Percentiles rank a stretch among this genome's conserved stretches.
Evolutionary conservation across 2,329 filamentous ascomycete species (phyloP).

Genomic region (Neopestalotiopsis rosae): DNA sequence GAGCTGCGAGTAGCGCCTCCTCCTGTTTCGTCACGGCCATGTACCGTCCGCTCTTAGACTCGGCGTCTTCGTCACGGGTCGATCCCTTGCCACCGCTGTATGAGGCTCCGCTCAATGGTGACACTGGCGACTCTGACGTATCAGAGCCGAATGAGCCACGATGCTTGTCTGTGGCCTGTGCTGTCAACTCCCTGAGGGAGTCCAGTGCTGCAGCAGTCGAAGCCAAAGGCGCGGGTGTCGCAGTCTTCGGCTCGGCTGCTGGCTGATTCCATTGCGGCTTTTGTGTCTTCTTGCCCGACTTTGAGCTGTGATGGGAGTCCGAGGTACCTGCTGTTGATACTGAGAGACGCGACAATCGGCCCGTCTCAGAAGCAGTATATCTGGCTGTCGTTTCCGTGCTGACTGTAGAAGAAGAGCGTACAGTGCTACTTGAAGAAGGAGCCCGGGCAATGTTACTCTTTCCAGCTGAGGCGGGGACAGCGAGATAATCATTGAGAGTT

Average conservation of each 20-base stretch:
- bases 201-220: slow-evolving; percentile 31
- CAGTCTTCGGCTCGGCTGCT: slow-evolving; percentile 45
- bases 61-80: slow-evolving; percentile 16
- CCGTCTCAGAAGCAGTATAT: slow-evolving; percentile 20
- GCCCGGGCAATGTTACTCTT: slow-evolving; percentile 26
- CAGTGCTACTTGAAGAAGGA: slow-evolving; percentile 29
- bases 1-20: slow-evolving; percentile 61
- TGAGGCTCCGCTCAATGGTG: slow-evolving; percentile 57
- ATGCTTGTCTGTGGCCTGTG: neutral
- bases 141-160: slow-evolving; percentile 39
- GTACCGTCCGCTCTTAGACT: slow-evolving; percentile 46
- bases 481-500: slow-evolving; percentile 47
- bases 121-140: slow-evolving; percentile 55
- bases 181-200: neutral
- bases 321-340: slow-evolving; percentile 42
- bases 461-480: slow-evolving; percentile 41
- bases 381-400: slow-evolving; percentile 27
- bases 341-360: slow-evolving; percentile 42
- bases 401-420: slow-evolving; percentile 30
- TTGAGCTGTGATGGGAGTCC: slow-evolving; percentile 33
- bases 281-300: slow-evolving; percentile 31
- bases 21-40: slow-evolving; percentile 65
- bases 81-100: slow-evolving; percentile 31
- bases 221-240: slow-evolving; percentile 41
- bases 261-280: slow-evolving; percentile 24